Base-by-base conservation (phyloP, 2,329 filamentous ascomycete genomes). In the Ceratocystis alfenasii region DNA sequence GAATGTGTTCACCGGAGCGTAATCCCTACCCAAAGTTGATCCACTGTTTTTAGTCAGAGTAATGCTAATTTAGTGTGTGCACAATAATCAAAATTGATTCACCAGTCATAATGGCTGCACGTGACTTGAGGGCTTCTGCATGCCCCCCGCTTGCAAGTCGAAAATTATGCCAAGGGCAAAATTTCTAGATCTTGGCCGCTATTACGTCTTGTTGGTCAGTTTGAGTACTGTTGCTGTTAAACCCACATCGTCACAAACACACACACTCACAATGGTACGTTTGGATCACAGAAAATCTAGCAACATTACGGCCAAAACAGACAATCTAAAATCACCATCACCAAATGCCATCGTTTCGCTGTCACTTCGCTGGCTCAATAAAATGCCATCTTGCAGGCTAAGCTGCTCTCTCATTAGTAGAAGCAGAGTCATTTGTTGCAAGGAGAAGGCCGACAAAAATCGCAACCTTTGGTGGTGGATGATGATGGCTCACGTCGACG, bases 231-330 rank as follows among this genome's bases (percentile, higher is more conserved):
- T 62, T 63, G 59, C 55, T 66, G 59, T 63, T 46, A 66, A 66
- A 66, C 60, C 61, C 57, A 66, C 65, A 66, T 66, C 59, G 61
- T 66, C 65, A 63, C 59, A 61, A 63, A 53, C 46, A 66, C 60
- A 66, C 61, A 66, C 41, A 65, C 61, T 65, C 53, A 65, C 44
- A 65, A 65, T 65, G 64, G 64, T 65, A 65, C 55, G 64, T 65
- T 65, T 62, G 64, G 28, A 59, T 10, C 15, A 33, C 45, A 30
- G 30, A 45, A 53, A 25, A n/a, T 6, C 25, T n/a, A 7, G 28
- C 28, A 4, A n/a, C 55, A 20, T n/a, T 8, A 30, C 12, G 15
- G 28, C 25, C 55, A 17, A 59, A 59, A 12, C 33, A 28, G 7
- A 59, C 17, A 33, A 2, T 5, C 15, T 30, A 2, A 59, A 59